Conservation (phyloP, 2,329 filamentous ascomycete genomes). For the Sporothrix phasma region DNA sequence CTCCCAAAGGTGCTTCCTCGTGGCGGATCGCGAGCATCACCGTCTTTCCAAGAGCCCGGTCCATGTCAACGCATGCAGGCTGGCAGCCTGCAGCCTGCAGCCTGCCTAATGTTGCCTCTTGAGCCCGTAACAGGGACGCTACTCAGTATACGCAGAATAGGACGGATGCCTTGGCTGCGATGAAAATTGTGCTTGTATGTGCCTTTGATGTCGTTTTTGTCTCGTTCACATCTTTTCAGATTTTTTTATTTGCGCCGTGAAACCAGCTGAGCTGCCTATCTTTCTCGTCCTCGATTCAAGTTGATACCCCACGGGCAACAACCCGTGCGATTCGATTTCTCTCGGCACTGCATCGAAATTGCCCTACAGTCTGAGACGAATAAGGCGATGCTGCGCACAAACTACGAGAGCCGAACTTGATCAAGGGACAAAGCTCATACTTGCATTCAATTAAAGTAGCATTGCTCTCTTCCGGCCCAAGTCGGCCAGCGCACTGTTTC, state of each 20-base stretch:
- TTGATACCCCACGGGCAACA: neutral
- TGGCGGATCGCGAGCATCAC: neutral
- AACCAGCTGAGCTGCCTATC: neutral
- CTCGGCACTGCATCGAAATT: neutral
- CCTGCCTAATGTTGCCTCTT: neutral
- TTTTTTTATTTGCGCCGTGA: neutral
- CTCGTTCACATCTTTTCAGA: neutral
- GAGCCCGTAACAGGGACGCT: neutral
- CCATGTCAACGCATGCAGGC: conserved; percentile 1
- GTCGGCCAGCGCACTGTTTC: neutral
- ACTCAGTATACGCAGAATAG: neutral
- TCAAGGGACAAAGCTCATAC: neutral
- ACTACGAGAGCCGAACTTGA: neutral
- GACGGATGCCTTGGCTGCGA: neutral
- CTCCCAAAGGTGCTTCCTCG: neutral
- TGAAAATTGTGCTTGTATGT: too few species aligned
- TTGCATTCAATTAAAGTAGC: too few species aligned
- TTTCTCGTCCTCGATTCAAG: neutral
- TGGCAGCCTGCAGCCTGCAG: too few species aligned
- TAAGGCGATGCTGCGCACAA: neutral
- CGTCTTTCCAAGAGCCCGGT: neutral
- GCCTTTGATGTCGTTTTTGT: too few species aligned
- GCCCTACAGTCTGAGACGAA: neutral
- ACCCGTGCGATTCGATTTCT: neutral
- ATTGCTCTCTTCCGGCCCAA: neutral